phyloP scores from a whole-genome alignment of 768 basidiomycete genomes.

The Leucocoprinus birnbaumii region DNA sequence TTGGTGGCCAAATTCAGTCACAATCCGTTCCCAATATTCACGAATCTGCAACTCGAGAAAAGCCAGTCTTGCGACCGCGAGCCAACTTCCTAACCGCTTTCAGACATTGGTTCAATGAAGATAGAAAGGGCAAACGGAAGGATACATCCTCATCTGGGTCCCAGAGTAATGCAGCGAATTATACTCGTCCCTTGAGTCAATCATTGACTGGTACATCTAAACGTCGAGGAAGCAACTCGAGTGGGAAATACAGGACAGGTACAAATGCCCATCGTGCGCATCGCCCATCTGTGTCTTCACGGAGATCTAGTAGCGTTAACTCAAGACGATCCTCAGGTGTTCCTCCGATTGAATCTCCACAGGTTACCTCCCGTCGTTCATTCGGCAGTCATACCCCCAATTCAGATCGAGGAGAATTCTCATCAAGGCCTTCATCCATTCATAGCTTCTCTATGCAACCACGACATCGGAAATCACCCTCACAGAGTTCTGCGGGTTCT shows the following conservation, averaged over 20 bases:
- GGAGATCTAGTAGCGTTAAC: constrained; percentile 89
- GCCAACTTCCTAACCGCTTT: constrained; percentile 85
- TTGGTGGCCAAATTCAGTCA: constrained; percentile 52
- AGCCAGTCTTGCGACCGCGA: constrained; percentile 48
- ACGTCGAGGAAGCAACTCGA: constrained; percentile 44
- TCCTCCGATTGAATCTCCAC: constrained; percentile 59
- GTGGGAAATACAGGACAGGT: constrained; percentile 21
- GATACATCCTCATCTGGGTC: constrained; percentile 30
- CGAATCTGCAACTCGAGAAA: constrained; percentile 17
- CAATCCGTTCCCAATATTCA: constrained; percentile 41
- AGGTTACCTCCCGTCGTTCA: constrained; percentile 64
- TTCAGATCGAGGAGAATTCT: constrained; percentile 76
- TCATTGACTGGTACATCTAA: constrained; percentile 31
- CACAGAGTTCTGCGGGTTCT: constrained; percentile 75
- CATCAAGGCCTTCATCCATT: constrained; percentile 83
- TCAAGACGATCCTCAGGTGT: constrained; percentile 66
- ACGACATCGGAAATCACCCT: constrained; percentile 72
- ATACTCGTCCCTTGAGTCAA: constrained; percentile 7
- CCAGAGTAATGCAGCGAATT: constrained; percentile 17
- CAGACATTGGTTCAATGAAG: constrained; percentile 91
- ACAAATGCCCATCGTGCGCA: constrained; percentile 49
- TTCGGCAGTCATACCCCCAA: constrained; percentile 84
- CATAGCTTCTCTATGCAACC: constrained; percentile 68
- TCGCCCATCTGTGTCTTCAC: constrained; percentile 73
- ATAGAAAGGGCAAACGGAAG: constrained; percentile 83